A percentile compares a stretch with the other conserved stretches of the same genome.
Evolutionary conservation across 2,329 filamentous ascomycete genomes (phyloP).

Genomic region (Exophiala sp.): DNA sequence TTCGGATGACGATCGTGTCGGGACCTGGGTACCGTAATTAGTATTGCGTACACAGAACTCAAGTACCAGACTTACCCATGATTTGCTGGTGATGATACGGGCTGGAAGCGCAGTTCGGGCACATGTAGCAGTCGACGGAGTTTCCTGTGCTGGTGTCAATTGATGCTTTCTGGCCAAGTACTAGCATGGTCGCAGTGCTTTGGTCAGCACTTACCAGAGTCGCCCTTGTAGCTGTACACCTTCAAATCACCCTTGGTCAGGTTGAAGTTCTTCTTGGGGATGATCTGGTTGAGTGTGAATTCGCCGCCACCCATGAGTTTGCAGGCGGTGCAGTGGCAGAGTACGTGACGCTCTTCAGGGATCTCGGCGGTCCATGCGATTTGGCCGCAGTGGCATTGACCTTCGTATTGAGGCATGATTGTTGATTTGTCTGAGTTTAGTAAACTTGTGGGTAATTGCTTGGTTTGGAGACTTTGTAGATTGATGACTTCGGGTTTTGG

Average conservation of each 20-base stretch:
- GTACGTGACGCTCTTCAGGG: slow-evolving; percentile 43
- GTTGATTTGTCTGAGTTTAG: background rate
- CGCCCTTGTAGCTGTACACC: slow-evolving; percentile 55
- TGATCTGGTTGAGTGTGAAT: slow-evolving; percentile 55
- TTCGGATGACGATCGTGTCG: slow-evolving; percentile 53
- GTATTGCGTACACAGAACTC: background rate
- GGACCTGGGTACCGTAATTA: slow-evolving; percentile 20
- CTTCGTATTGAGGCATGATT: slow-evolving; percentile 36
- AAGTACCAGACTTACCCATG: slow-evolving; percentile 34
- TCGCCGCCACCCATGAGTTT: slow-evolving; percentile 50
- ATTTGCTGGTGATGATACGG: slow-evolving; percentile 56
- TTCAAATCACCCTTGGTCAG: slow-evolving; percentile 52
- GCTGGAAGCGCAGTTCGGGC: slow-evolving; percentile 54
- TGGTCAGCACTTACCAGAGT: slow-evolving; percentile 43
- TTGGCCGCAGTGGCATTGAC: slow-evolving; percentile 56
- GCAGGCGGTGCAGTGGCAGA: slow-evolving; percentile 57
- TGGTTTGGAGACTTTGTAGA: too few relatives aligned
- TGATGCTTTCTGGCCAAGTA: background rate
- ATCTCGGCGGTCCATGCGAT: slow-evolving; percentile 52
- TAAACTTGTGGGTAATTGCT: too few relatives aligned
- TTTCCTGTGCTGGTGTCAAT: slow-evolving; percentile 40
- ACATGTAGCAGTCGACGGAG: slow-evolving; percentile 56
- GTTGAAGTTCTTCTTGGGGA: slow-evolving; percentile 48
- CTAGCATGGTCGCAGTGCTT: too few relatives aligned
- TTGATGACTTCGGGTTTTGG: too few relatives aligned